A percentile compares a stretch with the other conserved stretches of the same genome.
These are phyloP conservation scores for Colletotrichum kahawae DNA, from an alignment of 2,329 filamentous ascomycete genomes.

Conservation along the genomic window DNA sequence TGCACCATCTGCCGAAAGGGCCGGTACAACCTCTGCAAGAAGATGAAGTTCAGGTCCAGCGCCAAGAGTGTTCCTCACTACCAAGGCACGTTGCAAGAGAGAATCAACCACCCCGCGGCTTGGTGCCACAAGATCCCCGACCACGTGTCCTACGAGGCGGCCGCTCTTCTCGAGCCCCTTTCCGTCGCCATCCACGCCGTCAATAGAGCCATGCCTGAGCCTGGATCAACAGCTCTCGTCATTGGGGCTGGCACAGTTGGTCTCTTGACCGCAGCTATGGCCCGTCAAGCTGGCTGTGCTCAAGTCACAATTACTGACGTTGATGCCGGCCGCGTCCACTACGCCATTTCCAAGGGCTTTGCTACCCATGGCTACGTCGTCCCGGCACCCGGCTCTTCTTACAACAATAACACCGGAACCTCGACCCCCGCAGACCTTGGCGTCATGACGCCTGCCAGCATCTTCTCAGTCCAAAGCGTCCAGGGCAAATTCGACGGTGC, in stretches of 20 bases:
- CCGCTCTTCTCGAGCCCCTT: slow-evolving; percentile 65
- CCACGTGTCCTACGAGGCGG: slow-evolving; percentile 62
- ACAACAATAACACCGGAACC: slow-evolving; percentile 44
- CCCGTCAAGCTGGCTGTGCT: slow-evolving; percentile 63
- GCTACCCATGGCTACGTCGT: slow-evolving; percentile 65
- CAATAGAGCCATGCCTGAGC: slow-evolving; percentile 56
- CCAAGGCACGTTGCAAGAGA: slow-evolving; percentile 66
- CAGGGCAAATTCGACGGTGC: slow-evolving; percentile 57
- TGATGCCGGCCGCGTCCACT: slow-evolving; percentile 62
- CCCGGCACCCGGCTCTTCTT: slow-evolving; percentile 50
- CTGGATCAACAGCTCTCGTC: slow-evolving; percentile 63
- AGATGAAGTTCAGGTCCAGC: slow-evolving; percentile 66
- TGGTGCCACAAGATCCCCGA: slow-evolving; percentile 71
- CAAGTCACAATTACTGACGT: slow-evolving; percentile 66
- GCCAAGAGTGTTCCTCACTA: slow-evolving; percentile 69
- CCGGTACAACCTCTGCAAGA: slow-evolving; percentile 67
- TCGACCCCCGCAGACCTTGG: slow-evolving; percentile 51
- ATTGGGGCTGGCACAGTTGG: slow-evolving; percentile 71
- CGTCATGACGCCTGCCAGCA: slow-evolving; percentile 48
- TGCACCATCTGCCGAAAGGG: slow-evolving; percentile 57
- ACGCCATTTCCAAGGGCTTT: slow-evolving; percentile 63
- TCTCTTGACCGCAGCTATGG: slow-evolving; percentile 67
- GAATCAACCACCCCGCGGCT: slow-evolving; percentile 64
- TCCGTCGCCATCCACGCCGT: slow-evolving; percentile 67
- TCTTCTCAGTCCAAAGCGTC: slow-evolving; percentile 49